These are phyloP conservation scores for Chlamydomonas eustigma DNA, from an alignment of 139 green algal genomes.

Conservation along the genomic window DNA sequence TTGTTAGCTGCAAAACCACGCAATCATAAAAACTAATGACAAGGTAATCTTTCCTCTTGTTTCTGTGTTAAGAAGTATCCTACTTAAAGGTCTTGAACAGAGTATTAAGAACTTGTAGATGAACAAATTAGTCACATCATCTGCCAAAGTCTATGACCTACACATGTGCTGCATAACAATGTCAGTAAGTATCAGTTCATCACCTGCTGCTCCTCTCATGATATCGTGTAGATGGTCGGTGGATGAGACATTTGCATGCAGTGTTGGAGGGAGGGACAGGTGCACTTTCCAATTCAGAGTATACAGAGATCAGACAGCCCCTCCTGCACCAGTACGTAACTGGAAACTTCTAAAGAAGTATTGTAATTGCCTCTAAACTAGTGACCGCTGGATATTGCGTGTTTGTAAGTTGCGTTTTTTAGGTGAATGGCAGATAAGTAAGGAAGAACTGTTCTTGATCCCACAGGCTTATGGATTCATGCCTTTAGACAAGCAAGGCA, in stretches of 20 bases:
- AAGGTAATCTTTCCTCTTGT: too few species aligned
- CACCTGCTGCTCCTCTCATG: background rate
- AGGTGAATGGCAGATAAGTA: too few species aligned
- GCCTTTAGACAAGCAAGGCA: background rate
- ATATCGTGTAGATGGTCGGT: conserved; percentile 1
- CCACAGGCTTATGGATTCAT: background rate
- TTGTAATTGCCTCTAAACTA: too few species aligned
- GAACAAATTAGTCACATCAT: background rate
- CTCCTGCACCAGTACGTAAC: too few species aligned
- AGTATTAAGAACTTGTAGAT: background rate
- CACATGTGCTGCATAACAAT: too few species aligned
- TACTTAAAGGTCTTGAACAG: background rate
- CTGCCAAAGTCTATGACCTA: too few species aligned
- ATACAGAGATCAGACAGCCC: background rate
- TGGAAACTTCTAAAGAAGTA: too few species aligned
- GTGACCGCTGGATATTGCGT: too few species aligned
- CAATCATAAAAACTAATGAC: too few species aligned
- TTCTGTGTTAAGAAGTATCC: background rate
- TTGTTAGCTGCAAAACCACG: too few species aligned
- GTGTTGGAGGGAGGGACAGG: conserved; percentile 34
- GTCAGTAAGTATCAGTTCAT: too few species aligned
- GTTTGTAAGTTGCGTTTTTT: too few species aligned
- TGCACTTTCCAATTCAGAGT: conserved; percentile 37
- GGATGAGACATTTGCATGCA: conserved; percentile 30
- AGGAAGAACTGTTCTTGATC: background rate